A percentile compares a stretch with the other conserved stretches of the same genome.
Conservation (phyloP, 805 yeast genomes). For the Ogataea philodendri region DNA sequence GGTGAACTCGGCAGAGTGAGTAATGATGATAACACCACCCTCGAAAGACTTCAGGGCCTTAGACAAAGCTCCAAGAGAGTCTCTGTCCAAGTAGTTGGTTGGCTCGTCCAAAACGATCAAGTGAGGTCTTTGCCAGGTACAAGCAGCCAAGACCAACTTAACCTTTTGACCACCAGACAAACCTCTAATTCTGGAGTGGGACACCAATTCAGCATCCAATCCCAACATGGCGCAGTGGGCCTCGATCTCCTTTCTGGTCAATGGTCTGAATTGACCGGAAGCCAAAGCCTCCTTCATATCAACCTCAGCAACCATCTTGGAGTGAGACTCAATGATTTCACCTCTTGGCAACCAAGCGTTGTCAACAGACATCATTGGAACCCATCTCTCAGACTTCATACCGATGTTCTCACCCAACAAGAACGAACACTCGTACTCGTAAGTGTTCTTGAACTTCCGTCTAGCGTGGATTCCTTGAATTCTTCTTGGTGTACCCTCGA, state of each 20-base stretch:
- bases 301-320: conserved; percentile 99
- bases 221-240: conserved; percentile 98
- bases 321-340: conserved; percentile 93
- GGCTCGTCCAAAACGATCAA: conserved; percentile 99
- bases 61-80: conserved; percentile 98
- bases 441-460: conserved; percentile 99
- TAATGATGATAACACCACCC: conserved; percentile 99
- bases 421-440: conserved; percentile 99
- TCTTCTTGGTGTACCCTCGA: conserved; percentile 98
- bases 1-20: conserved; percentile 99
- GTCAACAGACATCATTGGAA: conserved; percentile 99
- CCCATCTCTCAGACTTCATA: conserved; percentile 99
- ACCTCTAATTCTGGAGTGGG: conserved; percentile 99
- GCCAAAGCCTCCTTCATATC: conserved; percentile 99
- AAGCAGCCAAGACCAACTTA: conserved; percentile 98
- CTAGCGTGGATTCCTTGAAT: conserved; percentile 90
- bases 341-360: conserved; percentile 99
- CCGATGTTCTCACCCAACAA: conserved; percentile 97
- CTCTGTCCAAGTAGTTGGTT: conserved; percentile 98
- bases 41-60: conserved; percentile 98
- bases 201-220: conserved; percentile 97
- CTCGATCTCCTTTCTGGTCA: conserved; percentile 99
- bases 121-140: conserved; percentile 99
- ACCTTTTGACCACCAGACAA: conserved; percentile 99
- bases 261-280: conserved; percentile 99